Evolutionary conservation across 1,139 yeast species (phyloP), one percentile per base, ranked within the genome.

Genomic region (Suhomyces maxii): DNA sequence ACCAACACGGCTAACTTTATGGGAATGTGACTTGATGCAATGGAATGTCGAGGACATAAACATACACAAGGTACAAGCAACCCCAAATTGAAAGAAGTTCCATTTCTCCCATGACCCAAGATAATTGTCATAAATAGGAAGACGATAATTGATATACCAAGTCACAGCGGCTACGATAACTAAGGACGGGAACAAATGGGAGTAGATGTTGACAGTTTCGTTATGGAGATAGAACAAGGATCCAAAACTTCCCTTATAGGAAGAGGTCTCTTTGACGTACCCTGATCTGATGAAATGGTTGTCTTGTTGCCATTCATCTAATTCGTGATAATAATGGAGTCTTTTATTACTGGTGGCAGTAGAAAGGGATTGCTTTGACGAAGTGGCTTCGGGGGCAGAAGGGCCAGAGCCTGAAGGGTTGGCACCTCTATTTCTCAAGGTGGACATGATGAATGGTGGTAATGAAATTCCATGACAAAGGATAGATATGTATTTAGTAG

Each of bases 301-400:
- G 60, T 91, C 97, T 56, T 79, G 76, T 60, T 88, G 96, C 97
- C 97, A 90, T 7, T 75, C 80, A 8, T 89, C 91, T 7, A 90
- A 54, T 54, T 75, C 74, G 49, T 72, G 73, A 53, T 59, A 75
- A 47, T 49, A 71, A 38, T 54, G 52, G 9, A 46, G 46, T 11
- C 40, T 28, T 28, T 3, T 28, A 7, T 18, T 18, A 18, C 23
- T 18, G 23, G 23, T 18, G 3, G 23, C 23, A 2, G 23, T 18
- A 18, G 23, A 18, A 4, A 18, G 23, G 23, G 23, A 18, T 18
- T 18, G 23, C 23, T 18, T 18, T 2, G 6, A 18, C 6, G 23
- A 6, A 6, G 23, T 18, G 23, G 7, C 31, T 11, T 28, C n/a
- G 31, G 31, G 6, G n/a, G 31, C 9, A 5, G 9, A 9, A 28